Evolutionary conservation across 106 monocot species (phyloP).

Genomic region (Acorus calamus): DNA sequence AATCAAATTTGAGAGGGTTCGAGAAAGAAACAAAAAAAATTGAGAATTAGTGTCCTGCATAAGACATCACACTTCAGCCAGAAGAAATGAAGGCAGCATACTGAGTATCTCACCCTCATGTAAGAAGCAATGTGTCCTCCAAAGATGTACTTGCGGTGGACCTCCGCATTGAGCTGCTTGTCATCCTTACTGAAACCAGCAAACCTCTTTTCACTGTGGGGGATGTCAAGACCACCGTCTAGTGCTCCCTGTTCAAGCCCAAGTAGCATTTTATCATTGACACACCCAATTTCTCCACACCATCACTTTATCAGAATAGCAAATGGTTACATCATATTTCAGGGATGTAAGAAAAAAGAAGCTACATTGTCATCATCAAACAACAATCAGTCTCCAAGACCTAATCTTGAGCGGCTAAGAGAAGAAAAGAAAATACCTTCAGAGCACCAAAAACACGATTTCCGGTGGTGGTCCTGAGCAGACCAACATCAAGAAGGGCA

Average conservation of each 20-base stretch:
- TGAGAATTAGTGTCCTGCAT: background rate
- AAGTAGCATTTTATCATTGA: too few relatives aligned
- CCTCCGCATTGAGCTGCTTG: constrained; percentile 74
- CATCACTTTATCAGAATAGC: too few relatives aligned
- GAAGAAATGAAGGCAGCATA: background rate
- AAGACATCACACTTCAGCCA: background rate
- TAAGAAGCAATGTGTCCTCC: constrained; percentile 84
- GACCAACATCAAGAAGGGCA: constrained; percentile 83
- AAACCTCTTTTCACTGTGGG: constrained; percentile 92
- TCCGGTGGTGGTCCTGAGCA: constrained; percentile 82
- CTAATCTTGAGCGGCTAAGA: too few relatives aligned
- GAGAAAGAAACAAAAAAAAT: too few relatives aligned
- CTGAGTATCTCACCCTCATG: constrained; percentile 50
- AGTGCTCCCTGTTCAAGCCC: constrained; percentile 56
- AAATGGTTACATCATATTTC: too few relatives aligned
- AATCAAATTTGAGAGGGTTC: too few relatives aligned
- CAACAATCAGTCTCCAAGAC: too few relatives aligned
- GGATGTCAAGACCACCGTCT: constrained; percentile 95
- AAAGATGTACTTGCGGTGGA: constrained; percentile 87
- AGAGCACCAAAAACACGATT: constrained; percentile 94
- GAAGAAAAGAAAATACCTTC: constrained; percentile 34
- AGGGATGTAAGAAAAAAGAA: too few relatives aligned
- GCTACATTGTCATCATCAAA: too few relatives aligned
- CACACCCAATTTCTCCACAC: too few relatives aligned
- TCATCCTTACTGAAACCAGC: constrained; percentile 88